phyloP scores from a whole-genome alignment of 768 basidiomycete species.

The Melanogaster broomeanus region DNA sequence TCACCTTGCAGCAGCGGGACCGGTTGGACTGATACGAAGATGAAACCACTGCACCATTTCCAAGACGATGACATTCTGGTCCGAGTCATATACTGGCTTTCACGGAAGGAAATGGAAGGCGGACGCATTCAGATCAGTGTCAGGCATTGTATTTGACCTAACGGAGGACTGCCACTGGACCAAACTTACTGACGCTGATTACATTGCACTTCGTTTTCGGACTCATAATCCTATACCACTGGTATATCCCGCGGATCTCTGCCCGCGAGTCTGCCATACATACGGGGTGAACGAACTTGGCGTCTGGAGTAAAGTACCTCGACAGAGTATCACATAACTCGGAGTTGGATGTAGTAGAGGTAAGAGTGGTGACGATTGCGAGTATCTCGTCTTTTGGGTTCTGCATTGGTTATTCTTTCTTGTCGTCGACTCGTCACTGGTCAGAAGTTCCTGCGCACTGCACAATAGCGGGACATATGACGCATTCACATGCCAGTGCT shows the following conservation, averaged over 20 bases:
- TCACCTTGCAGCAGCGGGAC: constrained; percentile 49
- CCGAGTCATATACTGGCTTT: constrained; percentile 49
- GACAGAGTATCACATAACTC: constrained; percentile 47
- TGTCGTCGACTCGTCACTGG: too few relatives aligned
- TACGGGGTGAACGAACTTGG: constrained; percentile 59
- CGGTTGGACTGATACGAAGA: constrained; percentile 47
- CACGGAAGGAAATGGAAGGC: not conserved
- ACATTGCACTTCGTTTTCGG: constrained; percentile 47
- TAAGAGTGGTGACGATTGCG: constrained; percentile 45
- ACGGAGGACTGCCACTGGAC: not conserved
- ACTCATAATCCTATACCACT: constrained; percentile 69
- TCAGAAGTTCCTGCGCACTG: too few relatives aligned
- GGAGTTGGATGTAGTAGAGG: constrained; percentile 49
- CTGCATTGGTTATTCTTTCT: constrained; percentile 33
- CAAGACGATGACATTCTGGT: constrained; percentile 43
- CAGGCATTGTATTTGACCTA: not conserved
- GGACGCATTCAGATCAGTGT: not conserved
- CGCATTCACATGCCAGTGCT: too few relatives aligned
- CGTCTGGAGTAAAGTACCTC: constrained; percentile 55
- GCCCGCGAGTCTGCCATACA: constrained; percentile 58
- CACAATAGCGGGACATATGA: too few relatives aligned
- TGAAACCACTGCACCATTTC: constrained; percentile 57
- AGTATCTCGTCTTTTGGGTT: constrained; percentile 53
- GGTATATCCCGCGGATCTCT: constrained; percentile 56
- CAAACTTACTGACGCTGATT: constrained; percentile 44